These are phyloP conservation scores for Coemansia sp. DNA, from an alignment of 192 early-diverging fungal genomes.

Conservation along the genomic window DNA sequence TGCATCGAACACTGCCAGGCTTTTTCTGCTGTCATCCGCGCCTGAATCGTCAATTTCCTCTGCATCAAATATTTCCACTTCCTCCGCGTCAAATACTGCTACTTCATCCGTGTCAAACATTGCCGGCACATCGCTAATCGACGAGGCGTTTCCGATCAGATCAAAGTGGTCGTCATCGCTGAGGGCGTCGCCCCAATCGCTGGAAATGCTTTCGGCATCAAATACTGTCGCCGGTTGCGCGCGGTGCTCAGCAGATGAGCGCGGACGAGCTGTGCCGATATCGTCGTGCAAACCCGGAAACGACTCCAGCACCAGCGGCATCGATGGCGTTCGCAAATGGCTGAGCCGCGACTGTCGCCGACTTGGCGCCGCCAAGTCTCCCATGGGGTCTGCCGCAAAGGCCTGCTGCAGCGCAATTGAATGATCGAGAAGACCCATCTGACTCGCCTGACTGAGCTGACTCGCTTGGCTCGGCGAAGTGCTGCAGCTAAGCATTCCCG, in stretches of 20 bases:
- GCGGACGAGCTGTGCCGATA: constrained; percentile 8
- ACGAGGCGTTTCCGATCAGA: constrained; percentile 38
- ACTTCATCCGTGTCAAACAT: not conserved
- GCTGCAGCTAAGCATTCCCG: constrained; percentile 14
- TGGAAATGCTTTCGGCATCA: constrained; percentile 30
- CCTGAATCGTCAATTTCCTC: constrained; percentile 21
- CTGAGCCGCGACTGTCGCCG: constrained; percentile 1
- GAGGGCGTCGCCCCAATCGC: not conserved
- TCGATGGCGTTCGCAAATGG: constrained; percentile 24
- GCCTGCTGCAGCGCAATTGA: constrained; percentile 13
- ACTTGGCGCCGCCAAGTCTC: constrained; percentile 10
- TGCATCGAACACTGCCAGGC: constrained; percentile 3
- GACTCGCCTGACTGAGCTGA: constrained; percentile 4
- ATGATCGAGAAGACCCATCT: not conserved
- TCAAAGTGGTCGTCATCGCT: constrained; percentile 30
- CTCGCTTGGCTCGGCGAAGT: constrained; percentile 27
- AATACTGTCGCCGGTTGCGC: constrained; percentile 9
- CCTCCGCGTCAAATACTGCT: constrained; percentile 30
- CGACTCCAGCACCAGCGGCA: constrained; percentile 13
- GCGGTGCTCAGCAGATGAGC: constrained; percentile 8
- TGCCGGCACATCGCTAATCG: constrained; percentile 6
- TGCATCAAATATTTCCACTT: constrained; percentile 30
- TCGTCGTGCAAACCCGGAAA: constrained; percentile 1
- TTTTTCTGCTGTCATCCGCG: not conserved
- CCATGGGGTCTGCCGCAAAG: constrained; percentile 11